Evolutionary conservation across 495 filamentous ascomycete genomes (phyloP), one percentile per base, ranked within the genome.

Genomic region (Xylaria cubensis): DNA sequence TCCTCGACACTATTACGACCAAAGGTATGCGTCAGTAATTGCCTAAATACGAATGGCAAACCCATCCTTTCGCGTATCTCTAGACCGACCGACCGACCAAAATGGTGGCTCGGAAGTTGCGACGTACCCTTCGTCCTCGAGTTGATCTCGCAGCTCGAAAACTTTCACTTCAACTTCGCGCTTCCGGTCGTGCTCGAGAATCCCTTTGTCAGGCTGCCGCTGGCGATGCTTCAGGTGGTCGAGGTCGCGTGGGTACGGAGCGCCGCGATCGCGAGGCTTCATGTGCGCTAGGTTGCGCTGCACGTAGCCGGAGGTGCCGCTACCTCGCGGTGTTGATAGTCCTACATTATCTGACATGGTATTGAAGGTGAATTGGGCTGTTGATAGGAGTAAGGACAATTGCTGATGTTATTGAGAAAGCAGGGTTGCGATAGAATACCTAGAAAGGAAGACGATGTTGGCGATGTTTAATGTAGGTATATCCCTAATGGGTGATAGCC

Each of bases 311-410:
- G 94, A 97, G 72, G 97, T 99, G 69, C 96, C 96, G 75, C 90
- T 94, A 70, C 97, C 97, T 73, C 97, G 92, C 7, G 97, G 97
- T 26, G 97, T 99, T 65, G 92, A 87, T 78, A 99, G 94, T 72
- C 97, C 97, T 83, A 99, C 97, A 86, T 99, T 99, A 72, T 94
- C 94, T 69, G 95, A 95, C 96, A 98, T 99, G 65, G 13, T 80
- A 56, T 21, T 72, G 61, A 12, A 19, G 3, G 8, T 12, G 24
- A 17, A 8, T 21, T 4, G 67, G 42, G 5, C 19, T 61, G 26
- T 41, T 2, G 17, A 26, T 21, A 29, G 29, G 17, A 24, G 4
- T 15, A n/a, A 32, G 36, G 21, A 10, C 1, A 36, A 41, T 34
- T 48, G 29, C 53, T 51, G 32, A 4, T 32, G 59, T 2, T 46